Base-by-base conservation (phyloP, 768 basidiomycete species). In the Roridomyces roridus region DNA sequence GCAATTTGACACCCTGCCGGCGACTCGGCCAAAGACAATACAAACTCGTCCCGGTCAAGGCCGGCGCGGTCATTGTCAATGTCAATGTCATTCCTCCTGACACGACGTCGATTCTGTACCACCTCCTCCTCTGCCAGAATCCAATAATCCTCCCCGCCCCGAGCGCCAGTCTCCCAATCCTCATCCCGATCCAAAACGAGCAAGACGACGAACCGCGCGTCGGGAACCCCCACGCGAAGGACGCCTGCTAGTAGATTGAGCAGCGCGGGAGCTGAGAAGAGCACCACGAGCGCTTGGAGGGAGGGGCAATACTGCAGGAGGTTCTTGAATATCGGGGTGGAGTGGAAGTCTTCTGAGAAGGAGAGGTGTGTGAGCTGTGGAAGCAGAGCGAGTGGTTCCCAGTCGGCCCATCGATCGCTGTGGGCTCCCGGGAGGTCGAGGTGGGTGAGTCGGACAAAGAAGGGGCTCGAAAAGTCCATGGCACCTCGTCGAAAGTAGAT, bases 121-220 rank as follows among this genome's bases (percentile, higher is more conserved):
- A 53, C 43, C 15, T 45, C 21, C 6, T 14, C 36, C 2, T 54
- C 52, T 2, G 44, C 52, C 4, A 39, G 24, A 23, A 2, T 26
- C 52, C 52, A 54, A 15, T 46, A 46, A 11, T 46, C 45, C 5
- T 31, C 26, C 5, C 45, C 45, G 3, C 44, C 37, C 1, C 15
- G 37, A 14, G 52, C 37, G 21, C 52, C 45, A 12, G 26, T 34
- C 37, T 54, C 36, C 52, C 52, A 54, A 18, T 54, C 45, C 18
- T 34, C 1, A 2, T 18, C 39, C 18, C 44, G 31, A 36, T 52
- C 51, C n/a, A 17, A 5, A n/a, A 52, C 42, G 15, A 52, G 2
- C 8, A 52, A 25, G 3, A 45, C n/a, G 8, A 44, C 35, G 14
- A 52, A 52, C 18, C 42, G 43, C 1, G 43, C 23, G 20, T 52